Conservation (phyloP, 495 filamentous ascomycete species). For the Astrocystis sublimbata region DNA sequence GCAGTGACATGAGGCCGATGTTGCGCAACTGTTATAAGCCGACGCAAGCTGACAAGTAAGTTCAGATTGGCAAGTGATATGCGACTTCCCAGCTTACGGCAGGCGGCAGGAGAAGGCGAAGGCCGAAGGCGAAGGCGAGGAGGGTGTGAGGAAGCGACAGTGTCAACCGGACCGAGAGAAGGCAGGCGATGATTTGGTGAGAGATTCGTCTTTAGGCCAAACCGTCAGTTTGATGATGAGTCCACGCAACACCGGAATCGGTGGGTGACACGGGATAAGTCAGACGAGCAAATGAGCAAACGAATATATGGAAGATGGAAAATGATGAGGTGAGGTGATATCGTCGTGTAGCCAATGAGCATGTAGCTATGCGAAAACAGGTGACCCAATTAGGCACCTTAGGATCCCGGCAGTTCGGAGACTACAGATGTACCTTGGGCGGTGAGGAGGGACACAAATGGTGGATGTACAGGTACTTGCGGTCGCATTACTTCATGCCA, state of each 20-base stretch:
- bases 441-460: neutral
- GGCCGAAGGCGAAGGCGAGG: too few relatives aligned
- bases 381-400: neutral
- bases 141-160: neutral
- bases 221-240: neutral
- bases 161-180: neutral
- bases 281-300: neutral
- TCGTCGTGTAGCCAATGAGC: neutral
- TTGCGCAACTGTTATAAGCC: constrained; percentile 17
- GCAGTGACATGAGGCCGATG: constrained; percentile 23
- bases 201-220: neutral
- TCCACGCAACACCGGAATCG: neutral
- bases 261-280: constrained; percentile 6
- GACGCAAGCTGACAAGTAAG: constrained; percentile 23
- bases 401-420: neutral
- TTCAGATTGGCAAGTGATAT: constrained; percentile 14
- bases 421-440: neutral
- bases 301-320: neutral
- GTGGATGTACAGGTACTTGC: too few relatives aligned
- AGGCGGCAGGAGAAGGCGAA: constrained; percentile 14
- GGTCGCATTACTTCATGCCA: too few relatives aligned
- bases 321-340: neutral
- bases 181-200: neutral
- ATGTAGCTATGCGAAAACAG: too few relatives aligned
- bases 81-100: constrained; percentile 14